Evolutionary conservation across 257 asterid species (phyloP).

Genomic region (Forsythia suspensa): DNA sequence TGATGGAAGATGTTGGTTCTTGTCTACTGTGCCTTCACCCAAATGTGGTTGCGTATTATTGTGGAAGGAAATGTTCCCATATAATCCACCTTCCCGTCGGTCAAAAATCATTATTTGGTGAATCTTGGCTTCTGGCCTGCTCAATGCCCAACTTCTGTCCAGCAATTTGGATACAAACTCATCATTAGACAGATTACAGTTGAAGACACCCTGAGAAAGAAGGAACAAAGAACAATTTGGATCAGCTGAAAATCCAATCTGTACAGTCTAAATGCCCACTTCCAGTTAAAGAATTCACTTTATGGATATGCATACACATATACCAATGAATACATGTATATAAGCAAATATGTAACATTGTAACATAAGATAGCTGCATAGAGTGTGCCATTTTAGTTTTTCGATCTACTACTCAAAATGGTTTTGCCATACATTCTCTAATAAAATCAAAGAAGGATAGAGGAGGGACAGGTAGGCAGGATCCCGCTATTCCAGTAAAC

Average conservation of each 20-base stretch:
- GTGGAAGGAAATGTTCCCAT: constrained; percentile 34
- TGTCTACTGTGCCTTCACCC: constrained; percentile 39
- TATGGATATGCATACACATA: neutral
- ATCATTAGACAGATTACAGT: constrained; percentile 30
- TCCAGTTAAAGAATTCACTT: neutral
- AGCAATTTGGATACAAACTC: constrained; percentile 53
- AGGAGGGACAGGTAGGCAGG: neutral
- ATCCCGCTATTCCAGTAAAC: neutral
- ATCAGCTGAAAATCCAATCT: constrained; percentile 14
- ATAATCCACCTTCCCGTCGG: constrained; percentile 24
- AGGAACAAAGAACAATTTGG: neutral
- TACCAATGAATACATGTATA: neutral
- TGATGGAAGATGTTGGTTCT: constrained; percentile 31
- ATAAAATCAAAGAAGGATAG: neutral
- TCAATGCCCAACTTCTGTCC: constrained; percentile 71
- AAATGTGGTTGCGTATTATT: constrained; percentile 43
- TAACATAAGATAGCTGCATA: neutral
- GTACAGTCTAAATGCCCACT: neutral
- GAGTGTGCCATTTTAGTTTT: neutral
- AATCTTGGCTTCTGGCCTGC: constrained; percentile 66
- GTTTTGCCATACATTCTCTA: neutral
- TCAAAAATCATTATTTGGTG: constrained; percentile 53
- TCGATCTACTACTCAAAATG: neutral
- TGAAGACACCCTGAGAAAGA: constrained; percentile 36
- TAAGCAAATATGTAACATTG: neutral